Conservation (phyloP, 129 eudicot species). For the Tagetes patula region DNA sequence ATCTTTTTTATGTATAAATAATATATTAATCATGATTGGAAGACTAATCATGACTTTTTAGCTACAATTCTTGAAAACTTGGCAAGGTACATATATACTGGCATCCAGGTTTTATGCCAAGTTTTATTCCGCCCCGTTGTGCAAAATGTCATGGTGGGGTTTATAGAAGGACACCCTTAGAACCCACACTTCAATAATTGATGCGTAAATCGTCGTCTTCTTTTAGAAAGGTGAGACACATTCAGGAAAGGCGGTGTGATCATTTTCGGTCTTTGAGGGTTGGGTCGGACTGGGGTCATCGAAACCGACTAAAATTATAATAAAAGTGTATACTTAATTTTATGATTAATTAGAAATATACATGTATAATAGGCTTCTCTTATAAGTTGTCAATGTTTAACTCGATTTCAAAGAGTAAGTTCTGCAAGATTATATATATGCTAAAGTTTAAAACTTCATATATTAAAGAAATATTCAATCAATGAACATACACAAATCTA, state of each 20-base stretch:
- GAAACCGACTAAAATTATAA: not conserved
- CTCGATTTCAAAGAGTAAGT: too few species aligned
- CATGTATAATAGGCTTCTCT: too few species aligned
- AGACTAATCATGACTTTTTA: too few species aligned
- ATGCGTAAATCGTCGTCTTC: constrained; percentile 12
- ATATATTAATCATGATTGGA: too few species aligned
- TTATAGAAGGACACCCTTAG: not conserved
- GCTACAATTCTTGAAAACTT: not conserved
- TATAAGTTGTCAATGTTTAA: too few species aligned
- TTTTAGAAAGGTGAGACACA: not conserved
- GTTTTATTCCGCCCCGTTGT: not conserved
- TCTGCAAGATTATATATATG: not conserved
- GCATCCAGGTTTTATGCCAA: not conserved
- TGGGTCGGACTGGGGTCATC: not conserved
- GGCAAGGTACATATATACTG: too few species aligned
- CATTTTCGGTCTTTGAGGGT: not conserved
- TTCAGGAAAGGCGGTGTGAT: not conserved
- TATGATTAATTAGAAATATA: too few species aligned
- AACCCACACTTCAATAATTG: constrained; percentile 19
- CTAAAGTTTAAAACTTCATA: too few species aligned
- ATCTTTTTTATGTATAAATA: too few species aligned
- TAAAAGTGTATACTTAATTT: not conserved
- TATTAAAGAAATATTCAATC: too few species aligned
- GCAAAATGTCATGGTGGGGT: constrained; percentile 17
- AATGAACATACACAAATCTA: too few species aligned